These are phyloP conservation scores for Mucor irregularis DNA, from an alignment of 371 early-diverging fungal genomes.

Conservation along the genomic window DNA sequence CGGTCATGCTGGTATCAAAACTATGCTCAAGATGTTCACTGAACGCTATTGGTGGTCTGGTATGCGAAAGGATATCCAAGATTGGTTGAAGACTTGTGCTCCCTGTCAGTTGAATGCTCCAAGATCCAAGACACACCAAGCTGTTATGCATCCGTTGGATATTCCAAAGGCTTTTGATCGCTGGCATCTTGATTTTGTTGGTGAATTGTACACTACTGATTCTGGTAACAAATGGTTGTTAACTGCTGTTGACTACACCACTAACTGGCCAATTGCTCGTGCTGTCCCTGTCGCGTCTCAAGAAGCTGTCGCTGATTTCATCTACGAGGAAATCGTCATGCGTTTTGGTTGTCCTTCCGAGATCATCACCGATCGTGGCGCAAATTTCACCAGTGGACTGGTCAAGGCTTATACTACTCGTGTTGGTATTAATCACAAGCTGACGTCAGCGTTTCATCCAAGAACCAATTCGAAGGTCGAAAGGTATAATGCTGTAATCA, in stretches of 20 bases:
- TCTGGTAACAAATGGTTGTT: slow-evolving; percentile 25
- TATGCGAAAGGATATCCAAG: not conserved
- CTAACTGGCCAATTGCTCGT: slow-evolving; percentile 41
- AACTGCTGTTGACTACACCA: slow-evolving; percentile 42
- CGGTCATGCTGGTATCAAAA: slow-evolving; percentile 5
- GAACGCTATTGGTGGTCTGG: slow-evolving; percentile 24
- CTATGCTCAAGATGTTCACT: not conserved
- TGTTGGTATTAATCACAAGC: not conserved
- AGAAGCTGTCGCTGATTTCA: slow-evolving; percentile 27
- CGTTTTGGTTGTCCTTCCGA: slow-evolving; percentile 31
- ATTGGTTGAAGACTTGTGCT: slow-evolving; percentile 2
- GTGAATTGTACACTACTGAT: slow-evolving; percentile 18
- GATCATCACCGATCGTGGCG: slow-evolving; percentile 26
- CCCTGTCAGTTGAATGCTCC: slow-evolving; percentile 1
- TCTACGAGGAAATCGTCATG: slow-evolving; percentile 29
- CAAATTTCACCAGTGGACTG: slow-evolving; percentile 15
- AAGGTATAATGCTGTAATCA: not conserved
- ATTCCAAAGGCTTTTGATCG: slow-evolving; percentile 10
- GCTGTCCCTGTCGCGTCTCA: slow-evolving; percentile 7
- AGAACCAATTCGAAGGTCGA: slow-evolving; percentile 4
- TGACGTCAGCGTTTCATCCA: slow-evolving; percentile 4
- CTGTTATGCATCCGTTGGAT: slow-evolving; percentile 5
- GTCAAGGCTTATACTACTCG: not conserved
- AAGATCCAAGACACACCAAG: not conserved
- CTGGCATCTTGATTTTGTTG: slow-evolving; percentile 36